Base-by-base conservation (phyloP, 345 rosid genomes). In the Litchi chinensis region DNA sequence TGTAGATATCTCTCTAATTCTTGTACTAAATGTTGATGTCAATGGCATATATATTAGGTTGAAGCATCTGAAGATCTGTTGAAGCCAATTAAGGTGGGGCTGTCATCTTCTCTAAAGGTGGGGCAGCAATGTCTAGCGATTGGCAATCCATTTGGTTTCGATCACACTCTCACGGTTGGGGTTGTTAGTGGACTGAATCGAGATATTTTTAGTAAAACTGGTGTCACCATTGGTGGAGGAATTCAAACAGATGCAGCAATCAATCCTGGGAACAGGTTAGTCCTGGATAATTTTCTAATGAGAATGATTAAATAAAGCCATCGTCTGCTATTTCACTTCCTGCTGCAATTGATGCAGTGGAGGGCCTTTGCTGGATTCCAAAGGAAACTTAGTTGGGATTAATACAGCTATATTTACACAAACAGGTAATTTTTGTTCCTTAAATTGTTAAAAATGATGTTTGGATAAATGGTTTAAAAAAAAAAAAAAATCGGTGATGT, bases 231-330 rank as follows among this genome's bases (percentile, higher is more conserved):
- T 75, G 93, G 97, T 74, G 98, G 99, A 79, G 97, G 98, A 68
- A 90, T 95, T 85, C 98, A 95, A 90, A 95, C 99, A 40, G 99
- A 95, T 91, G 99, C 99, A 18, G 97, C 99, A 39, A 95, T 93
- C 79, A 95, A 95, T 88, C 99, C 99, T 0, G 99, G 99, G 71
- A 95, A 95, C 85, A 93, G 98, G 99, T 91, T 82, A 3, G 76
- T 82, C 13, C 40, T 15, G 3, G 62, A 59, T 60, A 60, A 3
- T 68, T 54, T 21, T 76, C 32, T 68, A 4, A 12, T 75, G 37
- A n/a, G 66, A 48, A 46, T 21, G 22, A 24, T 48, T 46, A 6
- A 5, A 18, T 26, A 3, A 75, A 75, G 11, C 15, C 44, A 7
- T 65, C n/a, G 10, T 48, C 62, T 71, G 41, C 40, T n/a, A 8